These are phyloP conservation scores for Trichoderma brevicompactum DNA, from an alignment of 2,329 filamentous ascomycete genomes.

Conservation along the genomic window DNA sequence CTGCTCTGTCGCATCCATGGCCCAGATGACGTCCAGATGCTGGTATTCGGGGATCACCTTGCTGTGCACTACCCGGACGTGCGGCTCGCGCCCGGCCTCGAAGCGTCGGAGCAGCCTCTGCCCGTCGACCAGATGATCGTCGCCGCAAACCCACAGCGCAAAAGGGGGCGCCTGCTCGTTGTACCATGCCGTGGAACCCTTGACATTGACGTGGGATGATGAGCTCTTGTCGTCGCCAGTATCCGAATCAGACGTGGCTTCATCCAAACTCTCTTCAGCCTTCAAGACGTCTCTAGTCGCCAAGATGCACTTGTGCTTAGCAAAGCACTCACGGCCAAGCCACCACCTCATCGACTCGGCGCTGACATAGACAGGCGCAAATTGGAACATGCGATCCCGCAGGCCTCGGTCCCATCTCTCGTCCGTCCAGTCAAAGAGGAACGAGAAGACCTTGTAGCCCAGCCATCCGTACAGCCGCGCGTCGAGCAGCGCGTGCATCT, in stretches of 20 bases:
- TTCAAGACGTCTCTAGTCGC: conserved; percentile 72
- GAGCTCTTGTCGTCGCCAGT: not conserved
- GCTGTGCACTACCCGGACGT: conserved; percentile 77
- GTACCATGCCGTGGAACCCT: conserved; percentile 75
- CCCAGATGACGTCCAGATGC: conserved; percentile 94
- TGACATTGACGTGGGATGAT: conserved; percentile 45
- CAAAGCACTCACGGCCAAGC: conserved; percentile 85
- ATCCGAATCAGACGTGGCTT: conserved; percentile 30
- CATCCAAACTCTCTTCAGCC: conserved; percentile 64
- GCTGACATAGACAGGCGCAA: conserved; percentile 87
- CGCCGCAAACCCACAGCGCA: conserved; percentile 85
- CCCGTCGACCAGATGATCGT: conserved; percentile 85
- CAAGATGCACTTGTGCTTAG: conserved; percentile 80
- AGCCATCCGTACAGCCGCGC: conserved; percentile 74
- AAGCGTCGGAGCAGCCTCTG: conserved; percentile 73
- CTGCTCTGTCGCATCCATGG: conserved; percentile 82
- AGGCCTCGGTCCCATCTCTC: conserved; percentile 80
- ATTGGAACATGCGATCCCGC: conserved; percentile 84
- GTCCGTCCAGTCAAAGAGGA: conserved; percentile 88
- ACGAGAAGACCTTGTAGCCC: conserved; percentile 87
- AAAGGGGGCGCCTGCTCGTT: conserved; percentile 78
- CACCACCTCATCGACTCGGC: conserved; percentile 95
- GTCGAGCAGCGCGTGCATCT: conserved; percentile 71
- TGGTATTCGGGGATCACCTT: conserved; percentile 88
- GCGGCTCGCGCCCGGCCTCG: conserved; percentile 75